These are phyloP conservation scores for Xylaria sp. DNA, from an alignment of 2,329 filamentous ascomycete species.

Conservation along the genomic window DNA sequence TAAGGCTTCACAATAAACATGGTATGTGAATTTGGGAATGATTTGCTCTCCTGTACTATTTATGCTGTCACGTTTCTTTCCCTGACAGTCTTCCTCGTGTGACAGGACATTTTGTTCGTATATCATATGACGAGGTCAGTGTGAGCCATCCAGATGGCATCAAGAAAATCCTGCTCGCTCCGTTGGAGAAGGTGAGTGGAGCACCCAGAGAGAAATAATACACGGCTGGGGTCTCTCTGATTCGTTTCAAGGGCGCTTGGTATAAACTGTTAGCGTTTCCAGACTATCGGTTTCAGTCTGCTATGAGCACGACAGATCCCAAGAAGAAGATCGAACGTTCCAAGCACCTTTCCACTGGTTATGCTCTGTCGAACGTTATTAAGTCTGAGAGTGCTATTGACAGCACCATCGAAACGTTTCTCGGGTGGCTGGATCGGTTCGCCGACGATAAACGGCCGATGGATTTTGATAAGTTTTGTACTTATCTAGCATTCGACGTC, in stretches of 20 bases:
- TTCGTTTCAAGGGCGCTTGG: conserved; percentile 30
- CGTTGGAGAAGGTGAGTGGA: conserved; percentile 37
- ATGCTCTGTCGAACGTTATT: conserved; percentile 38
- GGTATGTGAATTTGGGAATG: conserved; percentile 38
- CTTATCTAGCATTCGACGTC: conserved; percentile 37
- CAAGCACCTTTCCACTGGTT: conserved; percentile 39
- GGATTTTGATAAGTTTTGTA: conserved; percentile 28
- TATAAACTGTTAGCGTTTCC: conserved; percentile 43
- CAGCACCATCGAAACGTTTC: conserved; percentile 16
- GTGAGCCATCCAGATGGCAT: conserved; percentile 46
- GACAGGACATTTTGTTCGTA: conserved; percentile 45
- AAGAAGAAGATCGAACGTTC: conserved; percentile 39
- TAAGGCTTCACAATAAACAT: conserved; percentile 43
- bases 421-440: conserved; percentile 26
- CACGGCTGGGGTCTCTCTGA: too few relatives aligned
- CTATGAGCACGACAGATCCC: conserved; percentile 43
- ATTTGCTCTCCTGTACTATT: too few relatives aligned
- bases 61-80: too few relatives aligned
- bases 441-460: conserved; percentile 14
- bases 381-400: conserved; percentile 25
- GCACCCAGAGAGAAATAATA: too few relatives aligned
- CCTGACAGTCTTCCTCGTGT: not conserved
- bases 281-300: conserved; percentile 44
- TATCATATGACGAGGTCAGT: conserved; percentile 47
- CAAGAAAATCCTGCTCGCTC: conserved; percentile 38